phyloP scores from a whole-genome alignment of 2,329 filamentous ascomycete genomes.

The Diaporthe longicolla region DNA sequence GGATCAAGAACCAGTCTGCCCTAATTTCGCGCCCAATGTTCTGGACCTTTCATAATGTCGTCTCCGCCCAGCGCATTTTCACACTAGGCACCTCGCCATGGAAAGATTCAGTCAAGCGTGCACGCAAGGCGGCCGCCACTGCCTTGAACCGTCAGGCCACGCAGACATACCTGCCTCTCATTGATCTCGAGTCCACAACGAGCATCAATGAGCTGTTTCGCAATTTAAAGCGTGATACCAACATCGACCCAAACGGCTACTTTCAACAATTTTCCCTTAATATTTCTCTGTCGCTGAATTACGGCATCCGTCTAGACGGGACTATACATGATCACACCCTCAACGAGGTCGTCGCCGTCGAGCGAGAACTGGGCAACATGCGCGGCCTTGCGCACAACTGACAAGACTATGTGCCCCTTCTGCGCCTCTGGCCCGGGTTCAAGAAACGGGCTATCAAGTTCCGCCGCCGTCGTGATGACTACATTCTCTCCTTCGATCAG shows the following conservation, averaged over 20 bases:
- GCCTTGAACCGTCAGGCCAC: not conserved
- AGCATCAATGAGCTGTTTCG: not conserved
- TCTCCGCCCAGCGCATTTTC: not conserved
- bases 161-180: conserved; percentile 3
- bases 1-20: conserved; percentile 17
- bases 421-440: not conserved
- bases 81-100: conserved; percentile 12
- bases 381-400: conserved; percentile 9
- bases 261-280: conserved; percentile 3
- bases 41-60: not conserved
- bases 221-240: not conserved
- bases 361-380: conserved; percentile 3
- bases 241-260: conserved; percentile 11
- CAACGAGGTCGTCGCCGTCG: conserved; percentile 19
- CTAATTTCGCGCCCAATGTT: not conserved
- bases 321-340: not conserved
- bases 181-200: not conserved
- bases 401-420: conserved; percentile 12
- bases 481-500: conserved; percentile 6
- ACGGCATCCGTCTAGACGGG: conserved; percentile 1
- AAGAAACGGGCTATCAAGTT: conserved; percentile 11
- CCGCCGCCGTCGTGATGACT: conserved; percentile 6
- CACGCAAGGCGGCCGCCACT: conserved; percentile 9
- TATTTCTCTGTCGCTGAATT: conserved; percentile 1
- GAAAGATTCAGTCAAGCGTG: conserved; percentile 3